phyloP scores from a whole-genome alignment of 345 rosid species.

The Citrus mangshanensis region DNA sequence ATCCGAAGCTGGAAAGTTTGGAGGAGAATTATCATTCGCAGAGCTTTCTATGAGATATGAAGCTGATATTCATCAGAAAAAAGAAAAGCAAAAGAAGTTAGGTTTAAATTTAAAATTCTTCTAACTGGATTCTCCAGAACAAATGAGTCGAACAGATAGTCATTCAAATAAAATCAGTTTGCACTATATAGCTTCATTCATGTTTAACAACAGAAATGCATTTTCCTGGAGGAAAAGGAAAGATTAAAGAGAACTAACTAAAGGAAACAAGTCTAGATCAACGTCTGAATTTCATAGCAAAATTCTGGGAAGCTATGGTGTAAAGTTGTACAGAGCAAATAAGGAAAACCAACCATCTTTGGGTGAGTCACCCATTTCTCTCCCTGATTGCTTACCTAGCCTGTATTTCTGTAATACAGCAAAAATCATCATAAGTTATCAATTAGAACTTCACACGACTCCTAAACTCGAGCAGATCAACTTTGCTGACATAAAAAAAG shows the following conservation, averaged over 20 bases:
- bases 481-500: neutral
- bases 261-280: neutral
- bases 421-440: constrained; percentile 10
- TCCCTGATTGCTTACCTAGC: constrained; percentile 82
- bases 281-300: neutral
- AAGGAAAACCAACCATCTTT: constrained; percentile 42
- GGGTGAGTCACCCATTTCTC: constrained; percentile 55
- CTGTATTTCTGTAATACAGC: constrained; percentile 66
- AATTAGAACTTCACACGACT: neutral
- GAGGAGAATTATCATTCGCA: constrained; percentile 36
- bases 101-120: neutral
- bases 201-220: neutral
- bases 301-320: neutral
- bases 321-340: neutral
- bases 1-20: constrained; percentile 41
- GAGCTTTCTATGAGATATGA: constrained; percentile 52
- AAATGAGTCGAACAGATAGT: neutral
- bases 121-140: neutral
- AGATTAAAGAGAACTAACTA: neutral
- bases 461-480: neutral
- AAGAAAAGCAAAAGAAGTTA: constrained; percentile 14
- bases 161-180: neutral
- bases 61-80: constrained; percentile 35
- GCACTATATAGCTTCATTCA: neutral
- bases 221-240: neutral